Evolutionary conservation across 495 filamentous ascomycete species (phyloP).

Genomic region (Penicillium waksmanii): DNA sequence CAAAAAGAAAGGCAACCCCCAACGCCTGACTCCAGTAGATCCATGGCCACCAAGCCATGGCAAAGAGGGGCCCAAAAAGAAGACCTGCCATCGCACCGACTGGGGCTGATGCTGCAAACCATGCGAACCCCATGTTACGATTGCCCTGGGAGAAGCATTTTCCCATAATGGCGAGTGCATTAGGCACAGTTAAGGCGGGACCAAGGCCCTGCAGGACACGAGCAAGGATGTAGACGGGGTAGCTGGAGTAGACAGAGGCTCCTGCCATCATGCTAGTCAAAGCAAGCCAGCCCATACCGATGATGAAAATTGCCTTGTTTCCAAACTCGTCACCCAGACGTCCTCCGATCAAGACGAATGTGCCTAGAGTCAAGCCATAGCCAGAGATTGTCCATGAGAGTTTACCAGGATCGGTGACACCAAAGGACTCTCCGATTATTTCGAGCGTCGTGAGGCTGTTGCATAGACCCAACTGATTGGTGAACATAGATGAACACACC

Average conservation of each 20-base stretch:
- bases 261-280: constrained; percentile 54
- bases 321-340: constrained; percentile 58
- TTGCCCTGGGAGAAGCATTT: constrained; percentile 47
- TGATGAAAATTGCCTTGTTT: constrained; percentile 54
- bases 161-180: constrained; percentile 60
- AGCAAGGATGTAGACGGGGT: constrained; percentile 54
- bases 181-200: constrained; percentile 58
- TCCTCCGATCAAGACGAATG: constrained; percentile 60
- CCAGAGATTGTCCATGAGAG: constrained; percentile 28
- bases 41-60: constrained; percentile 61
- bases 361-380: constrained; percentile 59
- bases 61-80: neutral
- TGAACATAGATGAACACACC: constrained; percentile 14
- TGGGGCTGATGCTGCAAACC: constrained; percentile 62
- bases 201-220: constrained; percentile 61
- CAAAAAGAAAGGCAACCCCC: constrained; percentile 39
- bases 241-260: constrained; percentile 41
- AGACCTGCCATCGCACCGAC: constrained; percentile 6
- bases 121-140: constrained; percentile 56
- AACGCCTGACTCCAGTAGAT: constrained; percentile 51
- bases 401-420: constrained; percentile 14
- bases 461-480: constrained; percentile 13
- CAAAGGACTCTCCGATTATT: constrained; percentile 14
- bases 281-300: constrained; percentile 55
- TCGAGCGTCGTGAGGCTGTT: constrained; percentile 16